Base-by-base conservation (phyloP, 306 rosid species). In the Begonia fuchsioides region DNA sequence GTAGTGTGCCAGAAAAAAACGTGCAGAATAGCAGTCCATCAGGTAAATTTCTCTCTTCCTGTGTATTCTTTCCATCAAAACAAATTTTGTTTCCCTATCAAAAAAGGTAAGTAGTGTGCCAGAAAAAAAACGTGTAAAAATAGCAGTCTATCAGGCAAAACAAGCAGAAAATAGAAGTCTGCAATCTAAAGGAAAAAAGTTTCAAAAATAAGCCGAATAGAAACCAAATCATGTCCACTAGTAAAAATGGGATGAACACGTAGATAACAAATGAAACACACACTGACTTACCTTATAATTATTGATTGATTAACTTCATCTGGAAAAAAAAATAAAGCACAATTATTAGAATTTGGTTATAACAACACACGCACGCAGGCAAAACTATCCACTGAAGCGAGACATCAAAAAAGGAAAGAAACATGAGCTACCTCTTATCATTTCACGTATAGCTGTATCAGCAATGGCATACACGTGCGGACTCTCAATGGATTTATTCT, bases 401-500 rank as follows among this genome's bases (percentile, higher is more conserved):
- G 16, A 47, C 17, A 47, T 47, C 16, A 12, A 14, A 17, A 15
- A 8, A 51, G 47, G 56, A 44, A 13, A 18, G 54, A 13, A 60
- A 56, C 15, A 39, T 52, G 15, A 63, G 46, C 44, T 52, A 90
- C 98, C 98, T 61, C 95, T 71, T 60, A 64, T 79, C 98, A 90
- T 90, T 75, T 90, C 94, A 52, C 70, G 73, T 55, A 85, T 90
- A 70, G 98, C 98, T 46, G 85, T 76, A 59, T 90, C 96, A 4
- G 98, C 72, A 71, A 90, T 85, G 65, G 96, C 98, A 73, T 90
- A 90, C 39, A 90, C 98, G 58, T 90, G 98, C 15, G 98, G 98
- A 52, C 76, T 79, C 49, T 85, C 87, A 26, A 65, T 53, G 54
- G 85, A 43, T 59, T 79, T 90, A 38, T 71, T 51, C 73, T 75